Evolutionary conservation across 768 basidiomycete species (phyloP), one percentile per base, ranked within the genome.

Genomic region (Baorangia bicolor): DNA sequence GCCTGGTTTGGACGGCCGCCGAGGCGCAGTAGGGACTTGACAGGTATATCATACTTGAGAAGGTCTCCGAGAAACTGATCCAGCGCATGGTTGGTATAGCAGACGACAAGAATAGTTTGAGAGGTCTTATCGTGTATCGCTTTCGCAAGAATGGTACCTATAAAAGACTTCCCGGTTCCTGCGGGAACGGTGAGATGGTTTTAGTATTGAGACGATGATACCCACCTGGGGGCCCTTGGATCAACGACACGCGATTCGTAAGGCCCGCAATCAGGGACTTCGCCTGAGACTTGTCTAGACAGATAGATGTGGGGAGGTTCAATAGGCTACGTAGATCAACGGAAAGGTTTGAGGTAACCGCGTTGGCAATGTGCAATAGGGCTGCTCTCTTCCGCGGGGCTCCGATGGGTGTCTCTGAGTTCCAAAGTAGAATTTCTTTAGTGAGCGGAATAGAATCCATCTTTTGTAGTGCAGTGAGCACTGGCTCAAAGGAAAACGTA

Each of bases 81-180:
- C 0, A 89, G 76, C 0, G 87, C 87, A 55, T 88, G 87, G 54
- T 89, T 89, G 1, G 86, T 89, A 53, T 81, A 88, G 61, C 86
- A 87, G 28, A 86, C 81, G 16, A 88, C 81, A 10, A 88, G 78
- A 25, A 88, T 85, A 0, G 67, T 81, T 35, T 74, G 70, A 0
- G 56, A 10, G 0, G 80, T 79, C 49, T 66, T 62, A n/a, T 81
- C 77, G 45, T 87, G 78, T 12, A 87, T 65, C 2, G 77, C 69
- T 53, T 87, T 88, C 0, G 84, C 83, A 1, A 87, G 68, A 1
- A 88, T 71, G 1, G 84, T 80, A 1, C 87, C 87, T 38, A 88
- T 82, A 61, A 87, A 87, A 0, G 85, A 87, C 60, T 88, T 89
- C 1, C 87, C 87, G 0, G 87, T 89, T 1, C 87, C 87, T 88